Base-by-base conservation (phyloP, 139 green algal species). In the Chlorella sp. region DNA sequence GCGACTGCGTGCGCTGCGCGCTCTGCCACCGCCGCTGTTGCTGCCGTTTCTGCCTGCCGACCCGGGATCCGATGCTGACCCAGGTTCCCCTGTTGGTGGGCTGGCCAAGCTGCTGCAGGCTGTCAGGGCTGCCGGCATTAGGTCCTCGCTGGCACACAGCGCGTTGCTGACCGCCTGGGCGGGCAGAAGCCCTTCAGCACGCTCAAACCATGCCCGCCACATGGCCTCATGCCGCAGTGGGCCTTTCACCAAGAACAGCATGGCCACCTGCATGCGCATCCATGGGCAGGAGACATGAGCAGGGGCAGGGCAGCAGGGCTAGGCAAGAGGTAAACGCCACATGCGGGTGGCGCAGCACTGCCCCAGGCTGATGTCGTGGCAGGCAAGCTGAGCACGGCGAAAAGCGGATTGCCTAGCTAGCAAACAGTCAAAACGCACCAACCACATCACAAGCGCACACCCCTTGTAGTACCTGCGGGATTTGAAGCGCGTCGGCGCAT, bases 211-310 rank as follows among this genome's bases (percentile, higher is more conserved):
- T 19, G 69, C 39, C 11, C 57, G 82, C 90, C 90, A 93, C n/a
- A 81, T 42, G 21, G 69, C 76, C 77, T 91, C 90, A 69, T 93
- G 92, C 5, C 85, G 88, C 76, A 94, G 83, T 76, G 77, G 37
- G 0, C 89, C 90, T 30, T 69, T 77, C 12, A 86, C 81, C 19
- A 94, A 88, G 81, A 94, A 94, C 75, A 94, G 76, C 40, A 94
- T 91, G 21, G 92, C 92, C 24, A 94, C 88, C 64, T 94, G 89
- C 40, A 42, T 19, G 39, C 24, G n/a, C n/a, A n/a, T n/a, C n/a
- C n/a, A n/a, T n/a, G n/a, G 1, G 30, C 16, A 4, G 30, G 22
- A 36, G 26, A 34, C 36, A 57, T n/a, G 34, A 21, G 16, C 36
- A 60, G 19, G 24, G 36, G 15, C 21, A 57, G 2, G 53, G 81